phyloP scores from a whole-genome alignment of 2,329 filamentous ascomycete genomes.

The Cladosporium sp. region DNA sequence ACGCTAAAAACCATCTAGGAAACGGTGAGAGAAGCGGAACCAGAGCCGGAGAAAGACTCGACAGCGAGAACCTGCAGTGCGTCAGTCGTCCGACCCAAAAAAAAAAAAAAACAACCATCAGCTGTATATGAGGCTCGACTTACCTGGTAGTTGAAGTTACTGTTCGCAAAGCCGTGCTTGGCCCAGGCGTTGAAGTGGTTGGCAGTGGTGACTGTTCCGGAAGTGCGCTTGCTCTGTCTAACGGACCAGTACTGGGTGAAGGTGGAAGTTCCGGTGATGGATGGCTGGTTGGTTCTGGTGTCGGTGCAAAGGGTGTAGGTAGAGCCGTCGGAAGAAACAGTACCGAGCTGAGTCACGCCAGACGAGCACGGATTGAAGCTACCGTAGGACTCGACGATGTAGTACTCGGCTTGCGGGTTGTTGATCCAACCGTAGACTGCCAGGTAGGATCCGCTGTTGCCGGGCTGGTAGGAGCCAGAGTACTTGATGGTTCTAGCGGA shows the following conservation, averaged over 20 bases:
- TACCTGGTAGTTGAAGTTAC: conserved; percentile 24
- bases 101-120: too few species aligned
- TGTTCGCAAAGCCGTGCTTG: conserved; percentile 21
- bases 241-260: conserved; percentile 42
- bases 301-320: conserved; percentile 37
- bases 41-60: conserved; percentile 21
- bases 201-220: conserved; percentile 18
- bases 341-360: conserved; percentile 27
- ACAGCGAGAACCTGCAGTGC: conserved; percentile 22
- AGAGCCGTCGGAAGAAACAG: conserved; percentile 33
- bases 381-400: conserved; percentile 51
- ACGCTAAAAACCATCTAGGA: conserved; percentile 2
- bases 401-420: conserved; percentile 47
- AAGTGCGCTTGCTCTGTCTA: conserved; percentile 30
- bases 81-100: background rate
- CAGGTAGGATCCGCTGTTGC: conserved; percentile 47
- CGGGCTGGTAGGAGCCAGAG: conserved; percentile 32
- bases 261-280: conserved; percentile 36
- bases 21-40: conserved; percentile 19
- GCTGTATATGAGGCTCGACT: too few species aligned
- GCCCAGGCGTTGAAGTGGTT: conserved; percentile 20
- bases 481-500: conserved; percentile 22
- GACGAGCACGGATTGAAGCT: conserved; percentile 34
- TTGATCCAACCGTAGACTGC: conserved; percentile 54
- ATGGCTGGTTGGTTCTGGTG: conserved; percentile 34